Percentiles rank a stretch among this genome's conserved stretches.
phyloP scores from a whole-genome alignment of 768 basidiomycete species.

The Xerocomellus amylosporus region DNA sequence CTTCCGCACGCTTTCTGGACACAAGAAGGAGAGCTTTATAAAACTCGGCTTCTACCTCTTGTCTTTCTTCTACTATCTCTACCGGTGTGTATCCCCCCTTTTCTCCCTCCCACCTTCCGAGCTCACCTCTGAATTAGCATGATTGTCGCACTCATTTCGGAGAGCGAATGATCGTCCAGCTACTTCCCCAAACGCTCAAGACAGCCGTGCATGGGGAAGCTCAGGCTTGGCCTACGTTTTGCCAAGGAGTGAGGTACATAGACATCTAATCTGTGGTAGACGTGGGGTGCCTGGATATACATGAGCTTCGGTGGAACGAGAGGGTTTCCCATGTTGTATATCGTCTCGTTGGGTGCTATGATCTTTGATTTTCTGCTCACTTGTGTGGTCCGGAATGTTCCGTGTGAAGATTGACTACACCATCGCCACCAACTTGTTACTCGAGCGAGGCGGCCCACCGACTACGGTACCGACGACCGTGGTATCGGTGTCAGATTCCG shows the following conservation, averaged over 20 bases:
- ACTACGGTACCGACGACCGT: background rate
- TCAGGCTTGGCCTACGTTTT: conserved; percentile 5
- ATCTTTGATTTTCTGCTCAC: conserved; percentile 13
- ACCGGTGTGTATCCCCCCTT: conserved; percentile 56
- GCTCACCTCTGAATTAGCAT: conserved; percentile 48
- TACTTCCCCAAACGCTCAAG: background rate
- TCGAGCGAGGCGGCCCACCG: background rate
- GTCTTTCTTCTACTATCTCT: conserved; percentile 91
- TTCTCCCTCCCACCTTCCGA: background rate
- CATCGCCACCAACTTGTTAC: background rate
- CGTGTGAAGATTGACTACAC: background rate
- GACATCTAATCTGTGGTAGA: conserved; percentile 18
- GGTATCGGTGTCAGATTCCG: background rate
- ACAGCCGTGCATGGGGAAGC: background rate
- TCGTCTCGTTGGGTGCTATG: conserved; percentile 22
- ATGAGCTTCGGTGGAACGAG: conserved; percentile 2
- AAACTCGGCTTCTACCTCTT: conserved; percentile 93
- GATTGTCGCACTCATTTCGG: conserved; percentile 84
- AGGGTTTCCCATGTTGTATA: conserved; percentile 15
- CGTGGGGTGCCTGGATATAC: conserved; percentile 11
- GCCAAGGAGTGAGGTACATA: conserved; percentile 13
- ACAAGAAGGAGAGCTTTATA: conserved; percentile 96
- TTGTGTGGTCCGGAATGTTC: background rate
- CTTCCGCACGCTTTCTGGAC: conserved; percentile 87
- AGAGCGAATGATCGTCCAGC: conserved; percentile 50